A percentile compares a stretch with the other conserved stretches of the same genome.
Conservation (phyloP, 2,329 filamentous ascomycete species). For the Verticillium dahliae region DNA sequence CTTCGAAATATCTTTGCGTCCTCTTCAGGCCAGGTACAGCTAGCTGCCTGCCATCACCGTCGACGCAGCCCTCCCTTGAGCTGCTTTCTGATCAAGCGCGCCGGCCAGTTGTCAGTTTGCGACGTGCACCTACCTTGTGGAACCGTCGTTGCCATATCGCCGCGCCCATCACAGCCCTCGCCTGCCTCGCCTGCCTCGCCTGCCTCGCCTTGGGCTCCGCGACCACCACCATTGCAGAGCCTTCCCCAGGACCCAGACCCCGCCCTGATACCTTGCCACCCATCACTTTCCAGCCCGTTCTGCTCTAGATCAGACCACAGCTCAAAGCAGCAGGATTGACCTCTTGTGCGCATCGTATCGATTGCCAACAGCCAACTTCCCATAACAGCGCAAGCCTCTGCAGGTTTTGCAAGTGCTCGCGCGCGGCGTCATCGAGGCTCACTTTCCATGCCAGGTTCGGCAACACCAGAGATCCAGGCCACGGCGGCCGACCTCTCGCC, state of each 20-base stretch:
- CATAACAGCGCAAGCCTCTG: neutral
- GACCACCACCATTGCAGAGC: neutral
- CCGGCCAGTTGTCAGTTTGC: neutral
- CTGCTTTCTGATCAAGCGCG: neutral
- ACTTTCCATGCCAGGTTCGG: neutral
- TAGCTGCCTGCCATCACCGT: neutral
- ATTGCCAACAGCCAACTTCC: neutral
- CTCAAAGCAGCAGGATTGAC: neutral
- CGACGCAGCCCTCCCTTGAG: neutral
- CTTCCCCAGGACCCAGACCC: neutral
- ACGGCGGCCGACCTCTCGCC: conserved; percentile 47
- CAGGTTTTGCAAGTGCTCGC: neutral
- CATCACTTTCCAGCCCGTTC: neutral
- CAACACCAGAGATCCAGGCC: conserved; percentile 37
- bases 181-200: neutral
- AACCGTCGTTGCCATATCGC: neutral
- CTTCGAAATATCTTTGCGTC: neutral
- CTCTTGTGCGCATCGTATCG: neutral
- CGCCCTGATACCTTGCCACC: neutral
- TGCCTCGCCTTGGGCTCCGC: neutral
- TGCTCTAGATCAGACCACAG: neutral
- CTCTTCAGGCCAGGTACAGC: neutral
- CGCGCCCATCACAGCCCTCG: neutral
- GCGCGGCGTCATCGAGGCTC: neutral
- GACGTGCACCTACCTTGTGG: neutral